These are phyloP conservation scores for Phytophthora europaea DNA, from an alignment of 352 stramenopile genomes.

Conservation along the genomic window DNA sequence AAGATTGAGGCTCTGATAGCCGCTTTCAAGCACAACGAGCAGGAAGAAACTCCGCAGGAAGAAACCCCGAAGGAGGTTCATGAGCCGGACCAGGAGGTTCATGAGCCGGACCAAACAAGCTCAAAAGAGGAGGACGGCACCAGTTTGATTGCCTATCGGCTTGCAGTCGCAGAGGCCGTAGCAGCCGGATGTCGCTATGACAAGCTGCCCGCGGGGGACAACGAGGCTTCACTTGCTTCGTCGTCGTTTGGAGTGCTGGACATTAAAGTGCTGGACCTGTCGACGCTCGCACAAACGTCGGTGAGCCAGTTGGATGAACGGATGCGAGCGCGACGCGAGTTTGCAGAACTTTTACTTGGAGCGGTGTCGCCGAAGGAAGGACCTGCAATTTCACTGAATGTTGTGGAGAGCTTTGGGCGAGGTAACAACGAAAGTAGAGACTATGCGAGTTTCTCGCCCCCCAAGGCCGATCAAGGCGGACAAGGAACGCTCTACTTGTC, in stretches of 20 bases:
- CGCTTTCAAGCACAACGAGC: constrained; percentile 13
- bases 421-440: constrained; percentile 4
- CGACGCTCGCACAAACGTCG: neutral
- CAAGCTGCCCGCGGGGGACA: constrained; percentile 9
- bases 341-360: constrained; percentile 45
- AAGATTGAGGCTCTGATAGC: constrained; percentile 40
- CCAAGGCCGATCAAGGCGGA: neutral
- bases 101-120: neutral
- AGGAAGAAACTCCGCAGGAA: neutral
- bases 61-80: neutral
- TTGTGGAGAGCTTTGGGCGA: constrained; percentile 28
- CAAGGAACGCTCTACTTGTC: constrained; percentile 46
- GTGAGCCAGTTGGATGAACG: constrained; percentile 33
- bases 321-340: constrained; percentile 45
- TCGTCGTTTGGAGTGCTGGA: constrained; percentile 34
- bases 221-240: constrained; percentile 1
- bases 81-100: neutral
- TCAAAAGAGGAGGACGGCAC: neutral
- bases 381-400: neutral
- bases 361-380: constrained; percentile 15
- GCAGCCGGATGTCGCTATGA: constrained; percentile 31
- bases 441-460: constrained; percentile 27
- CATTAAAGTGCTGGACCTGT: constrained; percentile 4
- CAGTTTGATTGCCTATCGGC: constrained; percentile 21
- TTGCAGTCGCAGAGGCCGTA: constrained; percentile 35